Base-by-base conservation (phyloP, 192 early-diverging fungal genomes). In the Geranomyces michiganensis region DNA sequence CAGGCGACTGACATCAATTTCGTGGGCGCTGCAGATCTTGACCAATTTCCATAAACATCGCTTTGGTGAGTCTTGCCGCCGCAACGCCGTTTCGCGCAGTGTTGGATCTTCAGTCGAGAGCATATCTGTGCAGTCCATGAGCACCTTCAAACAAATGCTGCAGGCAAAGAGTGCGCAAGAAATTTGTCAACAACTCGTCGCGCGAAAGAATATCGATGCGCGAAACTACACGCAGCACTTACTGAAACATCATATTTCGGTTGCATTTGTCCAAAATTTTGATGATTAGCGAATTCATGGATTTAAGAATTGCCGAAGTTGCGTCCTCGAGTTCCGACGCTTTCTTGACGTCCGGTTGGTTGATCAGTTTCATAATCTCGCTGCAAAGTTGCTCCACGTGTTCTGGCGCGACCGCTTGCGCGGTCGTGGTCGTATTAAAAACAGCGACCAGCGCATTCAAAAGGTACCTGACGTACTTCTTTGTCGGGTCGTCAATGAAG, bases 11-110 rank as follows among this genome's bases (percentile, higher is more conserved):
- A 89, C 79, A n/a, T 85, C 79, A 5, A 96, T 70, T 36, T 79
- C 82, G 32, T 87, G 80, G 8, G 80, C 71, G 5, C 87, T 69
- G 2, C 96, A 41, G 66, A 29, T 93, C 88, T 97, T 98, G 29
- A 96, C 91, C 33, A 97, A 73, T 68, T 96, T 95, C 97, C 97
- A 99, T 48, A 99, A 69, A 62, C 97, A 99, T 77, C 94, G 95
- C 92, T 97, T 95, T 19, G 92, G 88, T 33, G 97, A 77, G 73
- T 98, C 94, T 31, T 89, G 92, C 73, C 91, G 90, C 72, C 91
- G 92, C 26, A 87, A 83, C 70, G 92, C 78, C 19, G 83, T 72
- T 0, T 47, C 51, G 5, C 68, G 55, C 3, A 24, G 13, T 21
- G 8, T 56, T 2, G 46, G 22, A n/a, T 48, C 14, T 10, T 24